These are phyloP conservation scores for Talaromyces sp. DNA, from an alignment of 2,329 filamentous ascomycete species.

Conservation along the genomic window DNA sequence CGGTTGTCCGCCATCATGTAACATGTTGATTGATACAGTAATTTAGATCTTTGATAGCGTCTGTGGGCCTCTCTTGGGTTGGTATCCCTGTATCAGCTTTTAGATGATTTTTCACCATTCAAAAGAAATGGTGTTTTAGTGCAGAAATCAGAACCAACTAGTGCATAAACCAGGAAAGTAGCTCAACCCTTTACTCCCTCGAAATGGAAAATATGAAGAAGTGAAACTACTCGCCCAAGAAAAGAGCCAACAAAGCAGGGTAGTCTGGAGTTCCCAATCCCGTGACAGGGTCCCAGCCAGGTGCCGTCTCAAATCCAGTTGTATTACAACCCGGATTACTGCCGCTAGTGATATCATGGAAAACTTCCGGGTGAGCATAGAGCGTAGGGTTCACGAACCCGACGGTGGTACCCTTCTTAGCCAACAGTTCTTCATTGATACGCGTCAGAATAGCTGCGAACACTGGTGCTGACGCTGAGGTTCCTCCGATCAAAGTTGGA, in stretches of 20 bases:
- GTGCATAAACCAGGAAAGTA: not conserved
- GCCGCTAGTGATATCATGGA: constrained; percentile 34
- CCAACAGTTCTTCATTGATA: constrained; percentile 61
- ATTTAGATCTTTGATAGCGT: not conserved
- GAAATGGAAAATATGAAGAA: not conserved
- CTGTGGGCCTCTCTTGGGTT: not conserved
- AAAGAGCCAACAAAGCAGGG: constrained; percentile 33
- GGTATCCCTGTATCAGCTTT: not conserved
- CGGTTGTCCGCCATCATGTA: not conserved
- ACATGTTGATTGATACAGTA: too few species aligned
- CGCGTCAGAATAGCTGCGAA: constrained; percentile 60
- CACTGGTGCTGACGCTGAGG: constrained; percentile 55
- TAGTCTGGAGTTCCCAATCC: constrained; percentile 37
- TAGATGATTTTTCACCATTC: not conserved
- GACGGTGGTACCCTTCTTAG: constrained; percentile 49
- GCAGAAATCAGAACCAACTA: not conserved
- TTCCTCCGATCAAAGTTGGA: constrained; percentile 31
- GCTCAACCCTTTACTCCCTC: too few species aligned
- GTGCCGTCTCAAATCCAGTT: constrained; percentile 27
- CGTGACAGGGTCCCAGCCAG: constrained; percentile 35
- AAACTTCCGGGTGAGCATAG: constrained; percentile 44
- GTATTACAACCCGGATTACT: constrained; percentile 34
- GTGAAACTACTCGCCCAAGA: constrained; percentile 26
- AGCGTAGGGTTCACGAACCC: constrained; percentile 64
- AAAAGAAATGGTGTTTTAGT: too few species aligned